These are phyloP conservation scores for Suhomyces terraborum DNA, from an alignment of 1,139 yeast species.

Conservation along the genomic window DNA sequence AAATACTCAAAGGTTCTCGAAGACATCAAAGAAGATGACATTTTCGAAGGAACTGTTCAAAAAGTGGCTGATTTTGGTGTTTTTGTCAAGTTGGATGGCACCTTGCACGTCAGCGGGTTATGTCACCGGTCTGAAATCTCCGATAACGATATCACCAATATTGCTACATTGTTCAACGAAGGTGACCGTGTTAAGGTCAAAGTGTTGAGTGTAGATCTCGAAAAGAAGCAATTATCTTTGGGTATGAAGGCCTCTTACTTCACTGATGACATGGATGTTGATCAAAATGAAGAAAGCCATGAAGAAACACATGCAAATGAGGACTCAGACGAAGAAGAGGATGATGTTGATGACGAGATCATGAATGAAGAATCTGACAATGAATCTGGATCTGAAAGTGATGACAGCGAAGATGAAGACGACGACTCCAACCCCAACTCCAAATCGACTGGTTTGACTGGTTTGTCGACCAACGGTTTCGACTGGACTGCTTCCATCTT, in stretches of 20 bases:
- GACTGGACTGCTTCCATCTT: conserved; percentile 93
- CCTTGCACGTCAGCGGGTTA: conserved; percentile 76
- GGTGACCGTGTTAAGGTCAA: conserved; percentile 91
- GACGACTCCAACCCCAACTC: conserved; percentile 17
- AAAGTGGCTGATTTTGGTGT: conserved; percentile 88
- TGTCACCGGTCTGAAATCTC: conserved; percentile 88
- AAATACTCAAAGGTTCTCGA: conserved; percentile 57
- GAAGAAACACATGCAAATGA: conserved; percentile 32
- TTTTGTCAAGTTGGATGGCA: conserved; percentile 77
- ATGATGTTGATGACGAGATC: conserved; percentile 25
- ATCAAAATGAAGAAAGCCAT: conserved; percentile 28
- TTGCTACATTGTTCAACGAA: conserved; percentile 68
- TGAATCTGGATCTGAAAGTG: conserved; percentile 26
- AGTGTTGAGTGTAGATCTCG: conserved; percentile 61
- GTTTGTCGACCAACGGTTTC: conserved; percentile 74
- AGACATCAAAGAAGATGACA: conserved; percentile 69
- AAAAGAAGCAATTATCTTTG: conserved; percentile 74
- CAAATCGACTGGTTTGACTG: conserved; percentile 21
- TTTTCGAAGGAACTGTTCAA: conserved; percentile 78
- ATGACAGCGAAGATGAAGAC: conserved; percentile 14
- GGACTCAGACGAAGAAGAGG: conserved; percentile 23
- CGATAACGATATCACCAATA: conserved; percentile 55
- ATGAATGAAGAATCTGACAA: conserved; percentile 23
- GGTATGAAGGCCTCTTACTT: conserved; percentile 96
- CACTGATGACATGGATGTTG: conserved; percentile 37